Conservation (phyloP, 768 basidiomycete species). For the Russula emetica region DNA sequence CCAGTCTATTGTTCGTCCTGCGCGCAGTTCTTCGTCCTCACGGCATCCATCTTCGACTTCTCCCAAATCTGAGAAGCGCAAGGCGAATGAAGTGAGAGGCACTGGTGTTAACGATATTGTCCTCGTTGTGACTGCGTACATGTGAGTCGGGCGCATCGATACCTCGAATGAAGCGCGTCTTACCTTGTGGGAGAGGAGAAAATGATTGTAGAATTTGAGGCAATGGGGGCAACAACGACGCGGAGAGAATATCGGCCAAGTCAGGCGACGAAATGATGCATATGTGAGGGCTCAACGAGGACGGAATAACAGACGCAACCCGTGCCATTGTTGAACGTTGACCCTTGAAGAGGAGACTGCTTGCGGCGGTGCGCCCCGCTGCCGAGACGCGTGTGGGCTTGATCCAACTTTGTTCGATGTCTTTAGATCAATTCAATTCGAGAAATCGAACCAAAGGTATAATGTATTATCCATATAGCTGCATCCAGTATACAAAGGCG, state of each 20-base stretch:
- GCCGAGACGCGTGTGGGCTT: not conserved
- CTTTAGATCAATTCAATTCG: not conserved
- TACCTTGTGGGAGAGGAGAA: slow-evolving; percentile 78
- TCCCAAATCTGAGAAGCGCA: slow-evolving; percentile 72
- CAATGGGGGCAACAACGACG: slow-evolving; percentile 61
- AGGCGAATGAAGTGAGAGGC: slow-evolving; percentile 63
- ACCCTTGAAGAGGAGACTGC: not conserved
- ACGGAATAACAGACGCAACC: slow-evolving; percentile 56
- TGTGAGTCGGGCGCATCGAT: slow-evolving; percentile 15
- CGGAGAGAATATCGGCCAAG: slow-evolving; percentile 54
- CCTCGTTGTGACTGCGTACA: slow-evolving; percentile 62
- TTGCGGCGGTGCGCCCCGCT: not conserved
- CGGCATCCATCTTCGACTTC: slow-evolving; percentile 70
- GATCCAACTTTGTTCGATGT: not conserved
- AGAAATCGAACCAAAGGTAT: not conserved
- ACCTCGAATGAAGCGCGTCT: not conserved
- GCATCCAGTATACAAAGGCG: not conserved
- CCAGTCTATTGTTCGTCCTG: slow-evolving; percentile 82
- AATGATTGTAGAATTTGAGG: slow-evolving; percentile 78
- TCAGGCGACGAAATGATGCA: slow-evolving; percentile 71
- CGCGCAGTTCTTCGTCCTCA: slow-evolving; percentile 76
- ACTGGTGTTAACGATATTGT: slow-evolving; percentile 69
- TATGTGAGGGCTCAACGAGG: slow-evolving; percentile 78
- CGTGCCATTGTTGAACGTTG: slow-evolving; percentile 17
- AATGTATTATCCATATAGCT: not conserved